Conservation (phyloP, 345 rosid genomes). For the Firmiana major region DNA sequence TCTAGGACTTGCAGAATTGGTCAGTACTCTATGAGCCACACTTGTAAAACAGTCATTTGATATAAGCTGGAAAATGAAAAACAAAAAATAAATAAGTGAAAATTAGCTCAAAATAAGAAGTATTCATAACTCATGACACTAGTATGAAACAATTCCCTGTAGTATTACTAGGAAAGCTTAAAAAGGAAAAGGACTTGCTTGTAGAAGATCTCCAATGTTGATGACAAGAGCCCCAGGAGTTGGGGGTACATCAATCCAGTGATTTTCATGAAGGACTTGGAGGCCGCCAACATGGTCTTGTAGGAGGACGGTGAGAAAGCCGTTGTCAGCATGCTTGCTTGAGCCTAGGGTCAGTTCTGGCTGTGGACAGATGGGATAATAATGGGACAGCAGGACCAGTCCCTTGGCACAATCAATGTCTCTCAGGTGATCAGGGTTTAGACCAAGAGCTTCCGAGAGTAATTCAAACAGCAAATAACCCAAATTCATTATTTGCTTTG, state of each 20-base stretch:
- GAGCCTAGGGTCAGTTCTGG: slow-evolving; percentile 57
- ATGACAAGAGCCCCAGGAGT: not conserved
- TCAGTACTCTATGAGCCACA: not conserved
- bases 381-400: slow-evolving; percentile 40
- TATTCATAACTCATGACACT: too few species aligned
- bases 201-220: slow-evolving; percentile 10
- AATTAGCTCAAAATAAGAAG: too few species aligned
- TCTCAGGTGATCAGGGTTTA: slow-evolving; percentile 32
- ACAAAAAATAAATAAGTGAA: not conserved
- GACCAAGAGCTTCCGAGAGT: slow-evolving; percentile 56
- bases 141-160: too few species aligned
- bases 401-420: slow-evolving; percentile 43
- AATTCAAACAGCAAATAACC: slow-evolving; percentile 40
- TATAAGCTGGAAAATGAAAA: not conserved
- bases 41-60: not conserved
- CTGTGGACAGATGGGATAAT: slow-evolving; percentile 60
- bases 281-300: slow-evolving; percentile 11
- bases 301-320: slow-evolving; percentile 7
- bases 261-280: not conserved
- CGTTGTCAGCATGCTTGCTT: slow-evolving; percentile 38
- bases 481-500: slow-evolving; percentile 28
- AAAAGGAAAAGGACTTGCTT: not conserved
- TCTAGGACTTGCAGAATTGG: not conserved
- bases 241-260: not conserved
- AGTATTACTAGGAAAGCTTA: not conserved